These are phyloP conservation scores for Zygosaccharomyces lentus DNA, from an alignment of 805 yeast species.

Conservation along the genomic window DNA sequence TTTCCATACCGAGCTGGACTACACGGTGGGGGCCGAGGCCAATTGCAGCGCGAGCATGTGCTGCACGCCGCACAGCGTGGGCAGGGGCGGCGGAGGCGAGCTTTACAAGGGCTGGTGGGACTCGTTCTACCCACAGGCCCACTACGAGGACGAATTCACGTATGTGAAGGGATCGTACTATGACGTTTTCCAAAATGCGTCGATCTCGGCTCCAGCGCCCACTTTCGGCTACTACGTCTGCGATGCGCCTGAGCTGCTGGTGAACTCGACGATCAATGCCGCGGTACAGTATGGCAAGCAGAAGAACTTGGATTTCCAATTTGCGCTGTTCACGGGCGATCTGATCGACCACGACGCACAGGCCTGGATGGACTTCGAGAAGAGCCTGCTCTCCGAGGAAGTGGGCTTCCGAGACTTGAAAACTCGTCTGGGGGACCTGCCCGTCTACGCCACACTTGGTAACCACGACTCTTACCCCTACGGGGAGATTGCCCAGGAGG, in stretches of 20 bases:
- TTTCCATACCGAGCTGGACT: constrained; percentile 57
- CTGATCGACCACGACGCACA: constrained; percentile 63
- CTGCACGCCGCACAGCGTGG: constrained; percentile 51
- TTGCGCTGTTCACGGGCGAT: constrained; percentile 69
- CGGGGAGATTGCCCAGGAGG: constrained; percentile 58
- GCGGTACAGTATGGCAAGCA: constrained; percentile 36
- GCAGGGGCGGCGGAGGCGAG: constrained; percentile 31
- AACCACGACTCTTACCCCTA: constrained; percentile 73
- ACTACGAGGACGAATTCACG: constrained; percentile 26
- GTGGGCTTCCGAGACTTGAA: constrained; percentile 51
- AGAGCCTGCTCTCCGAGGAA: constrained; percentile 52
- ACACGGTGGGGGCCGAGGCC: constrained; percentile 52
- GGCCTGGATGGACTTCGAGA: constrained; percentile 44
- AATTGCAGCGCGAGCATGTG: constrained; percentile 56
- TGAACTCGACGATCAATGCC: constrained; percentile 53
- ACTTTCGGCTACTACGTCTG: constrained; percentile 59
- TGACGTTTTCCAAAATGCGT: constrained; percentile 23
- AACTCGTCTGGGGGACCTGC: constrained; percentile 43
- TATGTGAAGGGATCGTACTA: constrained; percentile 32
- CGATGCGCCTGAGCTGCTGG: constrained; percentile 60
- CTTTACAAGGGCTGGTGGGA: constrained; percentile 20
- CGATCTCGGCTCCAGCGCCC: constrained; percentile 50
- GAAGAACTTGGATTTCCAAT: constrained; percentile 44
- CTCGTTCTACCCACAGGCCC: constrained; percentile 31
- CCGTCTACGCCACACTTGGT: constrained; percentile 61